Percentiles rank a stretch among this genome's conserved stretches.
These are phyloP conservation scores for Candolleomyces eurysporus DNA, from an alignment of 768 basidiomycete genomes.

Conservation along the genomic window DNA sequence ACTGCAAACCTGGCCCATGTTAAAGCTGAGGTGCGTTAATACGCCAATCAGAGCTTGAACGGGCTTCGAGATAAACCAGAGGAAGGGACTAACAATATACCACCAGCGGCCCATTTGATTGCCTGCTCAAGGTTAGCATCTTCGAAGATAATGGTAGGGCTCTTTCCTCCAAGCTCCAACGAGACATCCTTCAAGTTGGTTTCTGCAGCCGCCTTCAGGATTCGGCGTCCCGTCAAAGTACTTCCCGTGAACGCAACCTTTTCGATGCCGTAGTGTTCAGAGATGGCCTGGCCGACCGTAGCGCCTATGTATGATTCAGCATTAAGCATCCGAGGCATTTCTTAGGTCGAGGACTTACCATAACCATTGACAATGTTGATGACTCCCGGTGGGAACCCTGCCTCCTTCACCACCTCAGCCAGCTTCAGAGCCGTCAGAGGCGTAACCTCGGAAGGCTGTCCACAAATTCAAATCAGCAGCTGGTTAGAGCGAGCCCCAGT, in stretches of 20 bases:
- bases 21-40: conserved; percentile 14
- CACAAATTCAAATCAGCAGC: neutral
- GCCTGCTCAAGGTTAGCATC: conserved; percentile 64
- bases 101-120: conserved; percentile 61
- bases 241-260: conserved; percentile 82
- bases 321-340: neutral
- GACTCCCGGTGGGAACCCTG: conserved; percentile 75
- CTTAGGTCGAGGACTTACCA: conserved; percentile 29
- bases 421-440: conserved; percentile 62
- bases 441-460: conserved; percentile 68
- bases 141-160: conserved; percentile 61
- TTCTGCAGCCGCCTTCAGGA: conserved; percentile 69
- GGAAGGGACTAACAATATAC: conserved; percentile 50
- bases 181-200: conserved; percentile 76
- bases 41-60: too few relatives aligned
- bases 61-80: neutral
- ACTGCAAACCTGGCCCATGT: conserved; percentile 67
- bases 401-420: conserved; percentile 54
- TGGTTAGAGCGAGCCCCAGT: neutral
- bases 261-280: conserved; percentile 59
- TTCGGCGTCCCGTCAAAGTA: conserved; percentile 65
- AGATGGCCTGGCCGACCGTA: conserved; percentile 66
- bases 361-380: conserved; percentile 71
- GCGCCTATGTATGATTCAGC: conserved; percentile 21
- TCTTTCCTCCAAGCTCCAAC: conserved; percentile 73